phyloP scores from a whole-genome alignment of 352 stramenopile species.

The Globisporangium spiculum region DNA sequence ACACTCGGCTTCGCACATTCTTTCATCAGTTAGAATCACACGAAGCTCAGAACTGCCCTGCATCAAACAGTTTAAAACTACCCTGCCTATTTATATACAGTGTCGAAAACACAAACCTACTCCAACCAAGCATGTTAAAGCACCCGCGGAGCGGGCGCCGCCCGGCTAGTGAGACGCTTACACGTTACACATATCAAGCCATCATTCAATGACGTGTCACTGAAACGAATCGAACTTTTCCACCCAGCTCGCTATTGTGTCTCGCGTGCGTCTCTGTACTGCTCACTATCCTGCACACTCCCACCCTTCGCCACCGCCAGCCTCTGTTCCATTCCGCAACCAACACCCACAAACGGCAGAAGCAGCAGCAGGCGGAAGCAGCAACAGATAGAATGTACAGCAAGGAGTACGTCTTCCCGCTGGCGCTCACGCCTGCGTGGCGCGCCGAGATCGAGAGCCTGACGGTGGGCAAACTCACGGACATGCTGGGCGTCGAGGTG shows the following conservation, averaged over 20 bases:
- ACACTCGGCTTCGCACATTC: too few species aligned
- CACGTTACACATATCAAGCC: not conserved
- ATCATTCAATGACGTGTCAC: not conserved
- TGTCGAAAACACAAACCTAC: too few species aligned
- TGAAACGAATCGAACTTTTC: not conserved
- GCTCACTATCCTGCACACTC: not conserved
- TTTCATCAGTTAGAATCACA: too few species aligned
- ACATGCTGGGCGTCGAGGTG: conserved; percentile 82
- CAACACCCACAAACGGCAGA: not conserved
- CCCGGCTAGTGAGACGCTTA: not conserved
- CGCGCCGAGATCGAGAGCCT: conserved; percentile 54
- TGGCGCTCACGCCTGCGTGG: conserved; percentile 48
- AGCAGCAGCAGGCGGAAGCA: not conserved
- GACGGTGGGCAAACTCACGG: conserved; percentile 54
- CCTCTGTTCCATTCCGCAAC: conserved; percentile 11
- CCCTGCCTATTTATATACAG: too few species aligned
- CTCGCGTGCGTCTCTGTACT: not conserved
- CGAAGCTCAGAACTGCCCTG: too few species aligned
- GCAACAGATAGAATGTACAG: conserved; percentile 19
- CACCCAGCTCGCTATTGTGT: conserved; percentile 2
- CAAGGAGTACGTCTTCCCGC: conserved; percentile 62
- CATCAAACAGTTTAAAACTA: too few species aligned
- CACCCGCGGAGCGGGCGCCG: too few species aligned
- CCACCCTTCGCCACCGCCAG: not conserved
- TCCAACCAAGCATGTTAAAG: too few species aligned